These are phyloP conservation scores for Ceratobasidium sp. DNA, from an alignment of 1,284 basidiomycete genomes.

Conservation along the genomic window DNA sequence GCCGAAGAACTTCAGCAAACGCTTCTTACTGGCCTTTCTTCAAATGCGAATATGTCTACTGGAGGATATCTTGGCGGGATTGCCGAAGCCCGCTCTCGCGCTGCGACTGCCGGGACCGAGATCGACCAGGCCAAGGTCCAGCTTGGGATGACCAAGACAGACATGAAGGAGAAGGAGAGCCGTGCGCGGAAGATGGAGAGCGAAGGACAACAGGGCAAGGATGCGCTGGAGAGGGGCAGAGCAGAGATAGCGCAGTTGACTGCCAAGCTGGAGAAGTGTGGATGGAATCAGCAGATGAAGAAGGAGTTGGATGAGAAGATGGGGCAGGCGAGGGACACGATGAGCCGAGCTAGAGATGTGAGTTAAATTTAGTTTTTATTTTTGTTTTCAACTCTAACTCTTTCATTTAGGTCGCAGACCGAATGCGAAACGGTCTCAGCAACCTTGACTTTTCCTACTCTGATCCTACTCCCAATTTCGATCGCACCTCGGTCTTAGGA, in stretches of 20 bases:
- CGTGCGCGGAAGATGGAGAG: slow-evolving; percentile 89
- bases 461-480: slow-evolving; percentile 85
- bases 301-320: slow-evolving; percentile 77
- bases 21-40: slow-evolving; percentile 90
- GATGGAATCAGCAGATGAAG: slow-evolving; percentile 81
- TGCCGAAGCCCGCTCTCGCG: slow-evolving; percentile 84
- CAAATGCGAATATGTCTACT: slow-evolving; percentile 71
- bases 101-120: slow-evolving; percentile 85
- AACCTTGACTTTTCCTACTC: slow-evolving; percentile 89
- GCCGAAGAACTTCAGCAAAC: slow-evolving; percentile 97
- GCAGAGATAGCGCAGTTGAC: slow-evolving; percentile 73
- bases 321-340: slow-evolving; percentile 69
- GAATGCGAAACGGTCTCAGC: slow-evolving; percentile 76
- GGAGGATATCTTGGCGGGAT: slow-evolving; percentile 98
- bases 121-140: slow-evolving; percentile 88
- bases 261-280: slow-evolving; percentile 71
- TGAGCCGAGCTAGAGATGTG: slow-evolving; percentile 77
- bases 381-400: slow-evolving; percentile 4
- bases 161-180: slow-evolving; percentile 83
- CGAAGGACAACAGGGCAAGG: slow-evolving; percentile 83
- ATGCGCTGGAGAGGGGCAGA: slow-evolving; percentile 74
- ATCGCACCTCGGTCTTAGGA: slow-evolving; percentile 91
- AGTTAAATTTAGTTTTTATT: slow-evolving; percentile 52
- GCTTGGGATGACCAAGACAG: slow-evolving; percentile 84
- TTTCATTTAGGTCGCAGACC: slow-evolving; percentile 74